These are phyloP conservation scores for Diaporthe sp. DNA, from an alignment of 2,329 filamentous ascomycete species.

Conservation along the genomic window DNA sequence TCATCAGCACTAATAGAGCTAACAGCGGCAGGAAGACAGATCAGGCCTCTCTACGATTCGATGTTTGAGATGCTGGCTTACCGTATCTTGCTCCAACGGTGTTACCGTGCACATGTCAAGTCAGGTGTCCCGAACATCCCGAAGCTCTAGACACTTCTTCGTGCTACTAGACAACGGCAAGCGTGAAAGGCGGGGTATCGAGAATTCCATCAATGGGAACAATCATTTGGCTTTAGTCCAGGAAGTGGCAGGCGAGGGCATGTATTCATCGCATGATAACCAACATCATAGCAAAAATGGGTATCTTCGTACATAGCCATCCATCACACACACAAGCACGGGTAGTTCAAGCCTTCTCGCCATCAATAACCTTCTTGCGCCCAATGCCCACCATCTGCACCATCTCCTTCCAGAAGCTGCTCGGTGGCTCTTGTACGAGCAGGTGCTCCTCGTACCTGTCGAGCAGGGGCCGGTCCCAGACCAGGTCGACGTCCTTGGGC, in stretches of 20 bases:
- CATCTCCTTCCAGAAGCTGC: slow-evolving; percentile 39
- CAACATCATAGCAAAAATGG: not conserved
- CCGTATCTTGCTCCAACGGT: too few species aligned
- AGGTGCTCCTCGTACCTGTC: slow-evolving; percentile 56
- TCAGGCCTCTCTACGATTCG: not conserved
- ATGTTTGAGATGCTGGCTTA: not conserved
- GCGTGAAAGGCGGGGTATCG: not conserved
- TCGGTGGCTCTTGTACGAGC: slow-evolving; percentile 4
- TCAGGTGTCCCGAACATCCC: too few species aligned
- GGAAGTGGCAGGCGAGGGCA: not conserved
- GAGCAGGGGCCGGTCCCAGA: slow-evolving; percentile 71
- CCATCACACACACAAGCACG: not conserved
- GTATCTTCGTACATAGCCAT: slow-evolving; percentile 1
- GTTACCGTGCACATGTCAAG: too few species aligned
- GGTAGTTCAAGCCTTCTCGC: slow-evolving; percentile 1
- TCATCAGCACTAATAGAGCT: rapidly evolving
- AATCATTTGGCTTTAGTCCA: not conserved
- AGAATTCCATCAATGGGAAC: too few species aligned
- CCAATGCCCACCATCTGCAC: slow-evolving; percentile 35
- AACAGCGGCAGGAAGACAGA: not conserved
- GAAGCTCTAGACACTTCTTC: too few species aligned
- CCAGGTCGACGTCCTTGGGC: slow-evolving; percentile 69
- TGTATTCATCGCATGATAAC: slow-evolving; percentile 1
- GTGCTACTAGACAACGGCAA: not conserved
- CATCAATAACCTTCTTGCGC: slow-evolving; percentile 13